Base-by-base conservation (phyloP, 768 basidiomycete genomes). In the Peribolospora kevripleyi region DNA sequence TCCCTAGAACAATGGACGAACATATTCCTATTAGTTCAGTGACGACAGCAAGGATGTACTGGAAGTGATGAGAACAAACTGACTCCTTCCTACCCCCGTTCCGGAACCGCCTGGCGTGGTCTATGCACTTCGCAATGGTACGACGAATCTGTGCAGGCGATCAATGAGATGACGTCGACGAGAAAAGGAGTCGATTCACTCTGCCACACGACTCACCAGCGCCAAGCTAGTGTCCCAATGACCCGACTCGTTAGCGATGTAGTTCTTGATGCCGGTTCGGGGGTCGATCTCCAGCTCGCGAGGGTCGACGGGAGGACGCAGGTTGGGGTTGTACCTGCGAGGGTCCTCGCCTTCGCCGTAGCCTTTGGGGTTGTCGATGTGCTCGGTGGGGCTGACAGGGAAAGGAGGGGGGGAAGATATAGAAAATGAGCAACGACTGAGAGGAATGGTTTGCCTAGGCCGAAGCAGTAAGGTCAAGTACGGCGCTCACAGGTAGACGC, bases 201-300 rank as follows among this genome's bases (percentile, higher is more conserved):
- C 8, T n/a, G 45, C 45, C 45, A 25, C 25, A 25, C 25, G 25
- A 25, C 25, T 25, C 25, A 85, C 77, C 13, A 82, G 75, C 2
- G 75, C 79, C 61, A 79, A 80, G 2, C 82, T 87, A 0, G 88
- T 91, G 59, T 86, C 84, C 88, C 88, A 95, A n/a, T 64, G 57
- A 5, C 82, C 81, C 25, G 72, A 67, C 54, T 63, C 70, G 45
- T 79, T 90, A 0, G 84, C 84, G 70, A 85, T 84, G 65, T 82
- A 83, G 56, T 88, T 95, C 72, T 90, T 90, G 87, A 95, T 90
- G 3, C 87, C 90, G 0, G 82, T 84, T 10, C 73, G 69, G 0
- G 75, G 76, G 65, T 95, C 90, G 6, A 95, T 73, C 61, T 88
- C 81, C 0, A 91, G 72, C 63, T 95, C 90, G 42, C 74, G 69